Conservation (phyloP, 2,329 filamentous ascomycete genomes). For the Botrytis medusae region DNA sequence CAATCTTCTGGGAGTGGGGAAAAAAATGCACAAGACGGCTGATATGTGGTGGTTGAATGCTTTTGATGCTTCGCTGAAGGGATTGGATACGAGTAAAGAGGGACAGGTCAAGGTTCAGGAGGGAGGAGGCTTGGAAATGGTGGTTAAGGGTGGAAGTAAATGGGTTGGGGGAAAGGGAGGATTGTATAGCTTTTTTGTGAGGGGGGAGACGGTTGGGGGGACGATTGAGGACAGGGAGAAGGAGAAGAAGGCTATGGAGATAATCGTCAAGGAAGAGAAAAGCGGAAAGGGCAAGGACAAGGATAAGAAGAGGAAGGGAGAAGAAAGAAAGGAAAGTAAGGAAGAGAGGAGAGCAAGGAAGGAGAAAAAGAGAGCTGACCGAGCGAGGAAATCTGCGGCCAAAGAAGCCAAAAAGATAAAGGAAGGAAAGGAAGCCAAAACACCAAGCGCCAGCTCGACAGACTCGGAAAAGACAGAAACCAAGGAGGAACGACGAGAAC, state of each 20-base stretch:
- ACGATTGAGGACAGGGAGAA: conserved; percentile 51
- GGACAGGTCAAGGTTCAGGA: conserved; percentile 57
- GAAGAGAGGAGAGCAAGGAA: conserved; percentile 42
- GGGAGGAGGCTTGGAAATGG: conserved; percentile 55
- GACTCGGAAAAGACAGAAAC: conserved; percentile 29
- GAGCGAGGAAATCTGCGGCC: conserved; percentile 25
- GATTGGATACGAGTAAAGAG: conserved; percentile 63
- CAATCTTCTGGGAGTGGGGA: conserved; percentile 78
- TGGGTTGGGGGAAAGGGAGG: conserved; percentile 56
- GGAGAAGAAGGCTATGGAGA: conserved; percentile 21
- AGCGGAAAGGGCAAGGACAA: conserved; percentile 34
- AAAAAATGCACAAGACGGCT: conserved; percentile 62
- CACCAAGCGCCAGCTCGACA: neutral
- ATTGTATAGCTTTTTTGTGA: conserved; percentile 82
- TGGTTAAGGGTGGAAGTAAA: conserved; percentile 54
- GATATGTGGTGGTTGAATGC: conserved; percentile 98
- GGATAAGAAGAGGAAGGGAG: conserved; percentile 37
- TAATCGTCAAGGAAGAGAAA: conserved; percentile 30
- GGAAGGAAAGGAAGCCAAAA: neutral
- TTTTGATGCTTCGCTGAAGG: conserved; percentile 86
- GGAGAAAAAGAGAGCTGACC: conserved; percentile 41
- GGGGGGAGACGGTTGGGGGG: conserved; percentile 73
- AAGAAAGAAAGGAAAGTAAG: conserved; percentile 38
- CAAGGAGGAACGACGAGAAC: conserved; percentile 43
- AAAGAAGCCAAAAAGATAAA: neutral